phyloP scores from a whole-genome alignment of 768 basidiomycete species.

The Termitomyces sp. region DNA sequence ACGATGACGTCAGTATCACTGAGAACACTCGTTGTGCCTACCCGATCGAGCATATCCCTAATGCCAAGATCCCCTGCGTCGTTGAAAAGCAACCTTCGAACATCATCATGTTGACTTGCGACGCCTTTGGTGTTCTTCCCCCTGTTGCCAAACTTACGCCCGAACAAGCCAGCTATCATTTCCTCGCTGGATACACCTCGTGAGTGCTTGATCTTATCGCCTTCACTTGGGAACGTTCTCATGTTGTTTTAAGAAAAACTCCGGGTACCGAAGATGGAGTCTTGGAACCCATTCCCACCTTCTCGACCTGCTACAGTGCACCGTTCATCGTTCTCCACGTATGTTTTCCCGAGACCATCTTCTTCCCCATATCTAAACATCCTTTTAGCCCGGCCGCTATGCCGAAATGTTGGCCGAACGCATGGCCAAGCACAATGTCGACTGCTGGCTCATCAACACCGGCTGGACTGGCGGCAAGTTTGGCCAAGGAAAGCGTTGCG shows the following conservation, averaged over 20 bases:
- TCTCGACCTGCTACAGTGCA: conserved; percentile 98
- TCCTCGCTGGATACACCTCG: conserved; percentile 96
- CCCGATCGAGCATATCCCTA: conserved; percentile 95
- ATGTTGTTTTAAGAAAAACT: conserved; percentile 63
- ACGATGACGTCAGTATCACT: conserved; percentile 94
- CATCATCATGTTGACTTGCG: conserved; percentile 96
- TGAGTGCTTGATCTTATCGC: conserved; percentile 27
- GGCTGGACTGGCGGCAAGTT: conserved; percentile 95
- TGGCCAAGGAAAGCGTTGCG: conserved; percentile 89
- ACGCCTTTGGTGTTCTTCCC: conserved; percentile 96
- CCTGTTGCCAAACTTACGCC: conserved; percentile 90
- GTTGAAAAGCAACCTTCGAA: conserved; percentile 86
- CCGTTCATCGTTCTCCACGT: conserved; percentile 99
- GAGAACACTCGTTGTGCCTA: conserved; percentile 99
- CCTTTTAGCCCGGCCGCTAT: conserved; percentile 78
- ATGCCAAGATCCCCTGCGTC: conserved; percentile 89
- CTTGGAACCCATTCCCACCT: conserved; percentile 96
- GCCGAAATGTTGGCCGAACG: conserved; percentile 95
- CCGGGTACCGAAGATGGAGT: conserved; percentile 99
- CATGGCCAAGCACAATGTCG: conserved; percentile 83
- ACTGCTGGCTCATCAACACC: conserved; percentile 99
- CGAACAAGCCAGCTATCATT: conserved; percentile 96
- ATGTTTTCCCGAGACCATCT: conserved; percentile 19
- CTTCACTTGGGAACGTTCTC: neutral
- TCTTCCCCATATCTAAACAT: neutral